These are phyloP conservation scores for Russula compacta DNA, from an alignment of 768 basidiomycete species.

Conservation along the genomic window DNA sequence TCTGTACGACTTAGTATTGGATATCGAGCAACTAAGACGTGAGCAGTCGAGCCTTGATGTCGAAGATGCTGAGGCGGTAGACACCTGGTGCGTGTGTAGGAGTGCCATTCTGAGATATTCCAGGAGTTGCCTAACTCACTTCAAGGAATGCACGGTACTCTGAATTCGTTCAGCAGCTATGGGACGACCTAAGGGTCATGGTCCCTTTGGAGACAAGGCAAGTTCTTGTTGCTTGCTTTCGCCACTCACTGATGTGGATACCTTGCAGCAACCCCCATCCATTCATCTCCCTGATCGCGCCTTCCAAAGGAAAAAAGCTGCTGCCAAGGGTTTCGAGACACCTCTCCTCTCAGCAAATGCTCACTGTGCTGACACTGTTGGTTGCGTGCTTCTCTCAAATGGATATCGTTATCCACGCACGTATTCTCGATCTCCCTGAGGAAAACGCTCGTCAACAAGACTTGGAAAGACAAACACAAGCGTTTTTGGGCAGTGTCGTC, in stretches of 20 bases:
- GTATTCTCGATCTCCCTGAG: conserved; percentile 56
- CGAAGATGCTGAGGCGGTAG: conserved; percentile 35
- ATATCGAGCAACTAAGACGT: conserved; percentile 77
- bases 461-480: conserved; percentile 82
- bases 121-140: background rate
- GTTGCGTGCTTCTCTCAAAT: conserved; percentile 92
- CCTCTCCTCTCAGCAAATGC: conserved; percentile 66
- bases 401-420: conserved; percentile 79
- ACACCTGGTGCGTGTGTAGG: conserved; percentile 28
- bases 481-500: conserved; percentile 76
- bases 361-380: conserved; percentile 82
- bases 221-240: conserved; percentile 6
- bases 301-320: conserved; percentile 88
- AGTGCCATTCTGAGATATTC: background rate
- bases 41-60: conserved; percentile 65
- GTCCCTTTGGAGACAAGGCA: conserved; percentile 91
- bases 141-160: conserved; percentile 51
- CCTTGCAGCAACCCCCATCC: conserved; percentile 79
- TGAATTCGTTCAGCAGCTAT: conserved; percentile 57
- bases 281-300: conserved; percentile 83
- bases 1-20: conserved; percentile 76
- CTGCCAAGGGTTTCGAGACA: conserved; percentile 84
- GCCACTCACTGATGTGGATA: background rate
- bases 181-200: conserved; percentile 77
- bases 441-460: conserved; percentile 55